phyloP scores from a whole-genome alignment of 2,329 filamentous ascomycete genomes.

The Beauveria sp. region DNA sequence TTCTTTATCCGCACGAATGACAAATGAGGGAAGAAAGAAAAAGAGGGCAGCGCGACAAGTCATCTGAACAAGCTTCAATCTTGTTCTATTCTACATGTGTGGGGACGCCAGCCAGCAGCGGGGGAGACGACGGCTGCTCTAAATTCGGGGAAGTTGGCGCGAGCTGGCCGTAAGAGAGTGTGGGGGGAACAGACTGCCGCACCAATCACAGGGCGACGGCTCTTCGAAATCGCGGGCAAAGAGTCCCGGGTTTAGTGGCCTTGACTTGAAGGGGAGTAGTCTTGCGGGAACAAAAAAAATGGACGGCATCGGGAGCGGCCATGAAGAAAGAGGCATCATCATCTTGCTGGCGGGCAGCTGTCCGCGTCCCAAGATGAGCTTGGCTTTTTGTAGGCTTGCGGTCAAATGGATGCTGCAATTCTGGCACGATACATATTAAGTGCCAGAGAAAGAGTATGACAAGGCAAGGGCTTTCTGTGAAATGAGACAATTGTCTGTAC shows the following conservation, averaged over 20 bases:
- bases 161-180: neutral
- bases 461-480: too few relatives aligned
- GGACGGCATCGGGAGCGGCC: too few relatives aligned
- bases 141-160: neutral
- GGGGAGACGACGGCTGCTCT: neutral
- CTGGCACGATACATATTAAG: neutral
- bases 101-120: neutral
- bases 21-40: neutral
- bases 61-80: neutral
- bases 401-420: too few relatives aligned
- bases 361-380: neutral
- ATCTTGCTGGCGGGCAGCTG: neutral
- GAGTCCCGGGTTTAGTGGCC: too few relatives aligned
- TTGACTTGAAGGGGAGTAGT: too few relatives aligned
- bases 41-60: neutral
- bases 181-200: constrained; percentile 3
- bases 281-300: neutral
- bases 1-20: neutral
- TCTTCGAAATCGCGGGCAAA: neutral
- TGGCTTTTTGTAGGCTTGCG: neutral
- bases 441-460: neutral
- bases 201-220: constrained; percentile 5
- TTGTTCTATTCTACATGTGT: neutral
- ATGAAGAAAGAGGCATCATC: too few relatives aligned
- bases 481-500: too few relatives aligned